Conservation (phyloP, 352 stramenopile genomes). For the Globisporangium heterothallicum region DNA sequence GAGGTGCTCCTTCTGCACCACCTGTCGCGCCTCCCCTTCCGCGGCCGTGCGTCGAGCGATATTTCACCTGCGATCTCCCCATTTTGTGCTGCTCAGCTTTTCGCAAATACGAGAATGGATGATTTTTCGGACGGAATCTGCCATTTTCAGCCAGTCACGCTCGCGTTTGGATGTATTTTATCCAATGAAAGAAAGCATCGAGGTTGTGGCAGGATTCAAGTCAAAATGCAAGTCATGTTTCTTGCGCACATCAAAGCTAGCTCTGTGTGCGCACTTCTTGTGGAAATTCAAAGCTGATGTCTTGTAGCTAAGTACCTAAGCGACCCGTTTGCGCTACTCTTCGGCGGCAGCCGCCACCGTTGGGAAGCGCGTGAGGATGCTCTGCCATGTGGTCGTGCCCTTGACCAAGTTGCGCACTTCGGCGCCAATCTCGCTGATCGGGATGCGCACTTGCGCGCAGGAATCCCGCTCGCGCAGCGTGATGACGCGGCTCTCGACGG, state of each 20-base stretch:
- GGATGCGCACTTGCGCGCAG: constrained; percentile 93
- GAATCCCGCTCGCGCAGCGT: constrained; percentile 98
- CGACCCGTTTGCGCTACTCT: constrained; percentile 27
- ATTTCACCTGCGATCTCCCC: constrained; percentile 72
- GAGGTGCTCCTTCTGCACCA: constrained; percentile 1
- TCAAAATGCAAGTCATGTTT: too few species aligned
- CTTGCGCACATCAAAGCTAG: too few species aligned
- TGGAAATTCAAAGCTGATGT: too few species aligned
- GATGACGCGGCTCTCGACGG: constrained; percentile 87
- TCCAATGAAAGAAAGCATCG: too few species aligned
- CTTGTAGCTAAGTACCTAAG: too few species aligned
- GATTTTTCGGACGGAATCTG: background rate
- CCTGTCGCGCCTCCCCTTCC: constrained; percentile 27
- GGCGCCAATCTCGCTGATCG: constrained; percentile 74
- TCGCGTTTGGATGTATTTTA: too few species aligned
- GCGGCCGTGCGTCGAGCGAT: constrained; percentile 44
- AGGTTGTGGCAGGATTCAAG: too few species aligned
- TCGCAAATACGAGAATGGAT: background rate
- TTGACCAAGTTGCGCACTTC: constrained; percentile 88
- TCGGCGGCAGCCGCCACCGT: constrained; percentile 50
- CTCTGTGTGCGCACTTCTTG: too few species aligned
- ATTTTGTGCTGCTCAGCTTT: constrained; percentile 21
- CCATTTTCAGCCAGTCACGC: background rate
- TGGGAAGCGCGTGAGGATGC: constrained; percentile 77
- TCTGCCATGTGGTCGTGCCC: constrained; percentile 74